Conservation (phyloP, 129 eudicot genomes). For the Lactuca saligna region DNA sequence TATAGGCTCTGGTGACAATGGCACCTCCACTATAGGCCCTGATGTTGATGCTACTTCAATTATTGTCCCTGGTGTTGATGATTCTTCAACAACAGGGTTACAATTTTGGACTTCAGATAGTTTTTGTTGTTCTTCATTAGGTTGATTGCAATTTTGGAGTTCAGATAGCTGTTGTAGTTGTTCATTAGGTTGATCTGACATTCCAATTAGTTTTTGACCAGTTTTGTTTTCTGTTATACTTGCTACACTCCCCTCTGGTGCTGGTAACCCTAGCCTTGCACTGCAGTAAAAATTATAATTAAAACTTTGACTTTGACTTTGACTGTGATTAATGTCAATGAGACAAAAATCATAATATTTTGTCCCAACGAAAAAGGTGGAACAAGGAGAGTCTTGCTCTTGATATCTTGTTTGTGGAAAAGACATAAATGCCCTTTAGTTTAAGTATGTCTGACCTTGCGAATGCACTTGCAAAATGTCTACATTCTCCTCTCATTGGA, state of each 20-base stretch:
- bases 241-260: constrained; percentile 69
- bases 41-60: constrained; percentile 66
- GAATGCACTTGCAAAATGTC: constrained; percentile 85
- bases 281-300: constrained; percentile 43
- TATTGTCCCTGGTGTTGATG: constrained; percentile 60
- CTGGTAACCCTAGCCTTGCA: constrained; percentile 91
- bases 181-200: constrained; percentile 40
- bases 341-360: no score
- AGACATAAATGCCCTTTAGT: no score
- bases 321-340: no score
- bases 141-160: constrained; percentile 38
- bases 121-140: constrained; percentile 33
- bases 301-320: background rate
- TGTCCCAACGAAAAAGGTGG: no score
- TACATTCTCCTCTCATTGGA: constrained; percentile 93
- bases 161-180: constrained; percentile 28
- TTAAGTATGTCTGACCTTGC: constrained; percentile 49
- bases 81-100: constrained; percentile 61
- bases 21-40: constrained; percentile 67
- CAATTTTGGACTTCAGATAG: constrained; percentile 31
- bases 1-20: constrained; percentile 65
- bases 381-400: no score
- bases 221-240: constrained; percentile 36
- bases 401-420: no score
- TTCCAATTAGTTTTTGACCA: constrained; percentile 37